These are phyloP conservation scores for Solanum sitiens DNA, from an alignment of 257 asterid genomes.

Conservation along the genomic window DNA sequence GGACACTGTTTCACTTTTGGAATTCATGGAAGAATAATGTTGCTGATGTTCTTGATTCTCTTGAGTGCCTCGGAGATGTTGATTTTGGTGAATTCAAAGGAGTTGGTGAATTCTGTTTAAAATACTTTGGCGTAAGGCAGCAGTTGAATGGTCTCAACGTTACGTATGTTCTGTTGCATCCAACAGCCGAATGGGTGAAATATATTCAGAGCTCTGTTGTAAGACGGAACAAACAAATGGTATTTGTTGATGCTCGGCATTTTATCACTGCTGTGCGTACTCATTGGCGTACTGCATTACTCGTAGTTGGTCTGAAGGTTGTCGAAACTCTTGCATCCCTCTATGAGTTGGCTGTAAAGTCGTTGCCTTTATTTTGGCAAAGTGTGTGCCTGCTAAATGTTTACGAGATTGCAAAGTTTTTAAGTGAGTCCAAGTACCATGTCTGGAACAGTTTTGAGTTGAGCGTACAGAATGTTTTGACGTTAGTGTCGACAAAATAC, in stretches of 20 bases:
- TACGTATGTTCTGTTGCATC: conserved; percentile 22
- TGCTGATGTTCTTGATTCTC: conserved; percentile 17
- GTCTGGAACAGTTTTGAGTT: not conserved
- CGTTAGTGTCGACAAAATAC: conserved; percentile 9
- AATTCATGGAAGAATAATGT: conserved; percentile 18
- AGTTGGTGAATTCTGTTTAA: conserved; percentile 19
- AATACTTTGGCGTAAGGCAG: conserved; percentile 49
- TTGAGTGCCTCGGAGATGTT: conserved; percentile 11
- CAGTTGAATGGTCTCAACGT: not conserved
- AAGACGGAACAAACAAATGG: not conserved
- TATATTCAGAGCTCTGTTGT: conserved; percentile 5
- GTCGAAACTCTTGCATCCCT: conserved; percentile 26
- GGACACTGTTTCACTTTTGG: conserved; percentile 38
- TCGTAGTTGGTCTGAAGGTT: conserved; percentile 31
- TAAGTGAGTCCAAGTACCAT: not conserved
- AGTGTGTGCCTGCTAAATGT: conserved; percentile 22
- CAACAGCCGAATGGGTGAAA: conserved; percentile 40
- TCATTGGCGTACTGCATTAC: conserved; percentile 28
- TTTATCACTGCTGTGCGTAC: conserved; percentile 26
- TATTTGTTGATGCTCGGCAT: conserved; percentile 20
- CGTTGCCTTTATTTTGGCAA: conserved; percentile 13
- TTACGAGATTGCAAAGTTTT: conserved; percentile 16
- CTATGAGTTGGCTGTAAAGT: not conserved
- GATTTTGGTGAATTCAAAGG: not conserved
- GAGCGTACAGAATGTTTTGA: conserved; percentile 11